Evolutionary conservation across 768 basidiomycete genomes (phyloP), one percentile per base, ranked within the genome.

Genomic region (Suillus fuscotomentosus): DNA sequence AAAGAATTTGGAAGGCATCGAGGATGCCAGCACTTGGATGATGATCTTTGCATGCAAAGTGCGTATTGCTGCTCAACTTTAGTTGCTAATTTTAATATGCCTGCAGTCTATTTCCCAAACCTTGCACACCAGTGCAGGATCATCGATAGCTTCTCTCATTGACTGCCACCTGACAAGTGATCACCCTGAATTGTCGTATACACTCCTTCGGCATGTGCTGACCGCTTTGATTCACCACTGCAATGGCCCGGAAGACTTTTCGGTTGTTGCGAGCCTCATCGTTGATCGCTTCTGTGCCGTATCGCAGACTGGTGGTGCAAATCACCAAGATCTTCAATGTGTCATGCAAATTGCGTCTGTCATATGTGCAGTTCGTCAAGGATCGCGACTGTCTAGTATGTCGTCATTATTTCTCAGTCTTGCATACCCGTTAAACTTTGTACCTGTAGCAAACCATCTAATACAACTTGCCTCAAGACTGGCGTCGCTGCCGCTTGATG

Each of bases 141-240:
- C 88, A 3, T 81, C 95, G 47, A 77, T 95, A 14, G 67, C 75
- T 2, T 81, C 85, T 0, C 75, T 95, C 3, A 63, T 96, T 17
- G 76, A 79, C 13, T 83, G 81, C 65, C 82, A 92, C 69, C 77
- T 91, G n/a, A 70, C 75, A 1, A 73, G 68, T 69, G 72, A 79
- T 51, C 70, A 72, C 39, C 76, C 81, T 5, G 81, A 80, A 47
- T 63, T 72, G 20, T 82, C 85, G 1, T 82, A 81, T 64, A 86
- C 81, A 0, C 81, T 92, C 34, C 71, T 92, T 39, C 88, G 90
- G 10, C 86, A 93, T 41, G 78, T 89, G 1, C 77, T 94, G 2
- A 96, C 94, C 0, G 88, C 94, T 0, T 77, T 94, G 13, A 86
- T 91, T 22, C 95, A 97, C 71, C 93, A 97, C 69, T 88, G 89